These are phyloP conservation scores for Candida yuanshanica DNA, from an alignment of 805 yeast genomes.

Conservation along the genomic window DNA sequence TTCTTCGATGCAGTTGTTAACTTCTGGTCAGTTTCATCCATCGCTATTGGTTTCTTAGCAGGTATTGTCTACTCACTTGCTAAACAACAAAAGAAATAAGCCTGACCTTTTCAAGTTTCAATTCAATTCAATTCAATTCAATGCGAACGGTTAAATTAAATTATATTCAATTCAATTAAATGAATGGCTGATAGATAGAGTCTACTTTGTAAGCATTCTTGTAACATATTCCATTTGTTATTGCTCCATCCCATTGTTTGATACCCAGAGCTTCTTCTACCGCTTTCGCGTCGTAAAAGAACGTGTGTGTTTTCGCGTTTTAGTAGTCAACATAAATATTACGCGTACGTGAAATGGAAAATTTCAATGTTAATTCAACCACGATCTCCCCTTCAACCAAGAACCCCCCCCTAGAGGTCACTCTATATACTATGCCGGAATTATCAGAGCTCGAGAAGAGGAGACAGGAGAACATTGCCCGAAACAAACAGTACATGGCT, in stretches of 20 bases:
- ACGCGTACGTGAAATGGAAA: too few relatives aligned
- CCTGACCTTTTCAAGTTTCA: background rate
- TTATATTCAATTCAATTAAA: background rate
- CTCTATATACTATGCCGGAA: background rate
- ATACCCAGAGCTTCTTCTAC: too few relatives aligned
- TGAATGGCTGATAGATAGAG: background rate
- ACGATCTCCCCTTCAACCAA: too few relatives aligned
- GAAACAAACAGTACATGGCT: constrained; percentile 72
- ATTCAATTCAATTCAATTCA: background rate
- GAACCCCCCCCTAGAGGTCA: too few relatives aligned
- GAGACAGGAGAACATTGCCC: constrained; percentile 70
- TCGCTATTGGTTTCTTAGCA: constrained; percentile 88
- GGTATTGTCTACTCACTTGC: constrained; percentile 96
- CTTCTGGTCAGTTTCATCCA: constrained; percentile 86
- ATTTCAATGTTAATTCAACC: too few relatives aligned
- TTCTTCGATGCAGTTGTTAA: constrained; percentile 95
- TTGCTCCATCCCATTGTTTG: too few relatives aligned
- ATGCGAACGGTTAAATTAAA: too few relatives aligned
- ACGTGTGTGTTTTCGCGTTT: too few relatives aligned
- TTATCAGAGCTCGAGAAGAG: constrained; percentile 66
- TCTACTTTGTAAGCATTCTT: too few relatives aligned
- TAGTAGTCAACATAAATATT: too few relatives aligned
- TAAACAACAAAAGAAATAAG: constrained; percentile 70
- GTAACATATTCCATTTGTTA: too few relatives aligned
- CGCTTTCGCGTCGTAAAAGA: too few relatives aligned